These are phyloP conservation scores for Cymbidium sinense DNA, from an alignment of 106 monocot genomes.

Conservation along the genomic window DNA sequence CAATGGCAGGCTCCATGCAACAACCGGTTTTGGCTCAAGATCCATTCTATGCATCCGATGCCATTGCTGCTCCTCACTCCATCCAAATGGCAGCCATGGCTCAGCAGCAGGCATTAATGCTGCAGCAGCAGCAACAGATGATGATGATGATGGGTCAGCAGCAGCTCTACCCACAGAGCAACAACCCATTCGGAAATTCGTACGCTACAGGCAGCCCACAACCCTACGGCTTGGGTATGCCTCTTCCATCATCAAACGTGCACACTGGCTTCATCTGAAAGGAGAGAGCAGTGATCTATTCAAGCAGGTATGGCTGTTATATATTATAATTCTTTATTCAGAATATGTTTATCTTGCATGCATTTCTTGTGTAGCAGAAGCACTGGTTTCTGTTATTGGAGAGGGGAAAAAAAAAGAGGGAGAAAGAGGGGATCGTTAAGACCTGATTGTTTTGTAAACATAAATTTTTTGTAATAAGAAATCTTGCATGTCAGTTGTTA, in stretches of 20 bases:
- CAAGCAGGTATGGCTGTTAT: background rate
- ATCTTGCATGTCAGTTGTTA: too few relatives aligned
- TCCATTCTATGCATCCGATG: slow-evolving; percentile 65
- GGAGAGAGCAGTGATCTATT: background rate
- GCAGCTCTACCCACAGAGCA: slow-evolving; percentile 23
- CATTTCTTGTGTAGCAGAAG: background rate
- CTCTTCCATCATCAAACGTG: slow-evolving; percentile 39
- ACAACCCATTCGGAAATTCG: slow-evolving; percentile 71
- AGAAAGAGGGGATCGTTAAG: background rate
- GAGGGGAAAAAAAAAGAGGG: too few relatives aligned
- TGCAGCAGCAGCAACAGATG: slow-evolving; percentile 81
- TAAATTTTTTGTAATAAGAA: background rate
- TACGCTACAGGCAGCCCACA: slow-evolving; percentile 28
- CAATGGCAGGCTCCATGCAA: slow-evolving; percentile 25
- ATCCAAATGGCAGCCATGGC: slow-evolving; percentile 87
- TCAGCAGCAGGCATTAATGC: slow-evolving; percentile 77
- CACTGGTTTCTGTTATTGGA: background rate
- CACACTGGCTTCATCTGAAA: slow-evolving; percentile 51
- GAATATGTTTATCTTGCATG: background rate
- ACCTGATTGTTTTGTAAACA: background rate
- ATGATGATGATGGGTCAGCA: slow-evolving; percentile 63
- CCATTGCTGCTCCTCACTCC: slow-evolving; percentile 38
- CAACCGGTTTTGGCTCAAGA: slow-evolving; percentile 27
- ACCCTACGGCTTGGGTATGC: slow-evolving; percentile 36
- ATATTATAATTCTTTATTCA: background rate